phyloP scores from a whole-genome alignment of 768 basidiomycete species.

The Mycena rosella region DNA sequence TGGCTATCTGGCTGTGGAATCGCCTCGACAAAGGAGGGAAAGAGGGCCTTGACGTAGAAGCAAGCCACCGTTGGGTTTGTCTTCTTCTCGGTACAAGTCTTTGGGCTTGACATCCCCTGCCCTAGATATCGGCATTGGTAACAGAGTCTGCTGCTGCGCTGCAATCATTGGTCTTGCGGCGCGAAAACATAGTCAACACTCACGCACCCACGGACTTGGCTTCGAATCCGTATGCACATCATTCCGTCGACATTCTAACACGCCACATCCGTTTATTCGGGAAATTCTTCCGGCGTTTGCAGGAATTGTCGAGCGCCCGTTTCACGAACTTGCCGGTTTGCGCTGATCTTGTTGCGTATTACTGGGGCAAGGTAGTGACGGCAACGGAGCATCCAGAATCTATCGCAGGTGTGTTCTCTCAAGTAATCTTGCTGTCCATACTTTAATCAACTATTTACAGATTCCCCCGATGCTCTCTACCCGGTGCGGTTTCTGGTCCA shows the following conservation, averaged over 20 bases:
- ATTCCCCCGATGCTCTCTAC: constrained; percentile 72
- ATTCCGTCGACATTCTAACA: constrained; percentile 69
- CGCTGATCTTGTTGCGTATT: constrained; percentile 78
- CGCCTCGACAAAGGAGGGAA: constrained; percentile 57
- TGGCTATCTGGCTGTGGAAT: constrained; percentile 81
- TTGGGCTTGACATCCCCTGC: constrained; percentile 11
- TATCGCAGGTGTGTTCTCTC: constrained; percentile 64
- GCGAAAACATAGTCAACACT: constrained; percentile 63
- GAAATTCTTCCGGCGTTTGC: constrained; percentile 83
- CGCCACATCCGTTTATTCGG: constrained; percentile 80
- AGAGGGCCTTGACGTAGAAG: constrained; percentile 57
- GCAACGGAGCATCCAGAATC: constrained; percentile 70
- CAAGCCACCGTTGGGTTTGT: constrained; percentile 64
- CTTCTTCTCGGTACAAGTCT: constrained; percentile 9
- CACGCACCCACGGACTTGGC: constrained; percentile 44
- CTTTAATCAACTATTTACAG: constrained; percentile 41
- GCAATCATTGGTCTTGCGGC: constrained; percentile 66
- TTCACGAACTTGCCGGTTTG: constrained; percentile 77
- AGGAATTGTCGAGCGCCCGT: constrained; percentile 68
- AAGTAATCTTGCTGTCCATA: background rate
- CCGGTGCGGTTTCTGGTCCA: constrained; percentile 88
- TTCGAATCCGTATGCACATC: constrained; percentile 53
- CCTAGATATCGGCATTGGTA: constrained; percentile 75
- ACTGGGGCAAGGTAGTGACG: constrained; percentile 84
- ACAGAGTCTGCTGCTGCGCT: constrained; percentile 69